Conservation (phyloP, 2,329 filamentous ascomycete species). For the Aspergillus sp. region DNA sequence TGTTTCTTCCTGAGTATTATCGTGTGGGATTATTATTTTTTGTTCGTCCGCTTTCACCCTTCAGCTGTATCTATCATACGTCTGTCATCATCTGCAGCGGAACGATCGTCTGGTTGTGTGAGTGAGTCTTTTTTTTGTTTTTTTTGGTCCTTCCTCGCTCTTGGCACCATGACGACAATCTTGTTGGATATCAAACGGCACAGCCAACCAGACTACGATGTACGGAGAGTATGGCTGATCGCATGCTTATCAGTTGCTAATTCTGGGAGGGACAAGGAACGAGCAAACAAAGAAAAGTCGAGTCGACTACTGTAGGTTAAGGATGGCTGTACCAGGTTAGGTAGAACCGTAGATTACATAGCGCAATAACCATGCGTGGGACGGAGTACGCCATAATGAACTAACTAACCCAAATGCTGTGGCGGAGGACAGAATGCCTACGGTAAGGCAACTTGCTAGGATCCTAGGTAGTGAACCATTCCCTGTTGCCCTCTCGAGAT, state of each 20-base stretch:
- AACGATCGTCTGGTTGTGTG: not conserved
- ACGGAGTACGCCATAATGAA: not conserved
- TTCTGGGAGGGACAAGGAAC: not conserved
- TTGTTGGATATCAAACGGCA: not conserved
- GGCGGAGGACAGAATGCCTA: not conserved
- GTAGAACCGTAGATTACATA: no score
- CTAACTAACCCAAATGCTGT: not conserved
- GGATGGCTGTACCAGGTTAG: not conserved
- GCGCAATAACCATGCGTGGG: not conserved
- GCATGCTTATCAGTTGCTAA: not conserved
- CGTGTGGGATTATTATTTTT: no score
- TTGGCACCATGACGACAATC: not conserved
- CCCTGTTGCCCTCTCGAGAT: not conserved
- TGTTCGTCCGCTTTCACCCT: not conserved
- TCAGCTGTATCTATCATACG: not conserved
- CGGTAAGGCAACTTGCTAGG: not conserved
- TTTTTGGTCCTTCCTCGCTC: not conserved
- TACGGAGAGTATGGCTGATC: not conserved
- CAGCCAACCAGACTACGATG: no score
- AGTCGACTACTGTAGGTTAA: not conserved
- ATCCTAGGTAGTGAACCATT: not conserved
- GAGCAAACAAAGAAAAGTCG: not conserved
- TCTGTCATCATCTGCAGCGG: not conserved
- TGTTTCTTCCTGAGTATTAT: not conserved
- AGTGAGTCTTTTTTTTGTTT: not conserved